Evolutionary conservation across 2,329 filamentous ascomycete species (phyloP), one percentile per base, ranked within the genome.

Genomic region (Penicillium sp.): DNA sequence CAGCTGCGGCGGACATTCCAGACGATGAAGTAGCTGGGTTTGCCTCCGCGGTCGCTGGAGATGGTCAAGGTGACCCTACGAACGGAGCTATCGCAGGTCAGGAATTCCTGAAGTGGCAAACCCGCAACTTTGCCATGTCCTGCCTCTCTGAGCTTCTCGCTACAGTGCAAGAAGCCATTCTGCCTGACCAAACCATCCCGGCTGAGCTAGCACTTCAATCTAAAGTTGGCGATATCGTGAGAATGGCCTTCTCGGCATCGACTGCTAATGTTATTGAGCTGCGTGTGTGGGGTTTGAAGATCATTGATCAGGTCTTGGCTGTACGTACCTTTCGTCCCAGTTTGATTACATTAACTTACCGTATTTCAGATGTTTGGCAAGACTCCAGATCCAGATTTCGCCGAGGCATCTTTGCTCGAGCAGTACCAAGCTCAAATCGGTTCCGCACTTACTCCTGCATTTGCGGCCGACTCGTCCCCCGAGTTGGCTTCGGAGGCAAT

Each of bases 351-450:
- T 26, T 14, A 29, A 16, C 37, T 45, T n/a, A 51, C 27, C 37
- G 11, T 39, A 3, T 31, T 16, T 14, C 41, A 55, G 53, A 91
- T 97, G 81, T 99, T 99, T 77, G 95, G 95, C 53, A 93, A 92
- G 70, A 92, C 90, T 1, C 90, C 93, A 1, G 95, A 99, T 75
- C 96, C 95, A 0, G 95, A 99, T 72, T 99, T 99, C 70, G 86
- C 93, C n/a, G 95, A 99, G 75, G 95, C 90, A 0, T 96, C 96
- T 76, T 82, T 99, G 16, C 83, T 99, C 4, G 96, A 99, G 73
- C 95, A 99, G 74, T 99, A 99, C 69, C 96, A 99, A 75, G 95
- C 95, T 5, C 95, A 99, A 71, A 99, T 99, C 70, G 93, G 93
- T 68, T 98, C 95, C 19, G 95, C 95, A 0, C 81, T 99, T 59